These are phyloP conservation scores for Phytophthora pseudosyringae DNA, from an alignment of 352 stramenopile species.

Conservation along the genomic window DNA sequence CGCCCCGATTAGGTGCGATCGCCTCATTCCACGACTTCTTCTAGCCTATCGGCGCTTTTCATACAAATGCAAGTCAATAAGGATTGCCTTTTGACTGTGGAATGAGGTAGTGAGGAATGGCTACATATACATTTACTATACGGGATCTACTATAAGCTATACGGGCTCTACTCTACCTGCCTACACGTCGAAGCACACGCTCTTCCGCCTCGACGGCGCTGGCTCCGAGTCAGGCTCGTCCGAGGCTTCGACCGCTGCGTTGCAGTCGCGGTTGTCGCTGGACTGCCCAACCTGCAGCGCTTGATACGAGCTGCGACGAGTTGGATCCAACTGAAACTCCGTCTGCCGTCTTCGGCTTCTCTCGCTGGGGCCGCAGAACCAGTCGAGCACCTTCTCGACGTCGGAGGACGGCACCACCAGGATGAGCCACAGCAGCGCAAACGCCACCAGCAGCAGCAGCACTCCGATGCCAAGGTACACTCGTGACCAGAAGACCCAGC, in stretches of 20 bases:
- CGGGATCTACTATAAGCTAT: conserved; percentile 20
- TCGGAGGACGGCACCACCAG: conserved; percentile 36
- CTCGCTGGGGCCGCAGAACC: conserved; percentile 24
- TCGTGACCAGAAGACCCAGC: conserved; percentile 47
- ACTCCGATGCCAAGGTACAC: conserved; percentile 42
- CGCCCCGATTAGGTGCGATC: too few species aligned
- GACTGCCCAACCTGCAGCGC: conserved; percentile 10
- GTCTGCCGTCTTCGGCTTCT: conserved; percentile 10
- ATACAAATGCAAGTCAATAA: too few species aligned
- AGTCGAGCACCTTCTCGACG: conserved; percentile 33
- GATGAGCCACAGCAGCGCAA: conserved; percentile 45
- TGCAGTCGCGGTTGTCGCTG: conserved; percentile 1
- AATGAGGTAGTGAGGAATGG: not conserved
- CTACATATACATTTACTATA: conserved; percentile 29
- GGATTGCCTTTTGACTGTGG: too few species aligned
- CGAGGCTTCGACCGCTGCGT: not conserved
- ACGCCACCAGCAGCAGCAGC: conserved; percentile 42
- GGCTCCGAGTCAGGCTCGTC: conserved; percentile 28
- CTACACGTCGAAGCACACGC: conserved; percentile 48
- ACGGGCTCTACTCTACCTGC: conserved; percentile 17
- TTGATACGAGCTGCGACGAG: not conserved
- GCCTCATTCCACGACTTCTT: too few species aligned
- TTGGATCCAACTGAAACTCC: not conserved
- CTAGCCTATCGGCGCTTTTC: too few species aligned
- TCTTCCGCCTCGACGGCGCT: conserved; percentile 32